These are phyloP conservation scores for Bipolaris bicolor DNA, from an alignment of 2,329 filamentous ascomycete species.

Conservation along the genomic window DNA sequence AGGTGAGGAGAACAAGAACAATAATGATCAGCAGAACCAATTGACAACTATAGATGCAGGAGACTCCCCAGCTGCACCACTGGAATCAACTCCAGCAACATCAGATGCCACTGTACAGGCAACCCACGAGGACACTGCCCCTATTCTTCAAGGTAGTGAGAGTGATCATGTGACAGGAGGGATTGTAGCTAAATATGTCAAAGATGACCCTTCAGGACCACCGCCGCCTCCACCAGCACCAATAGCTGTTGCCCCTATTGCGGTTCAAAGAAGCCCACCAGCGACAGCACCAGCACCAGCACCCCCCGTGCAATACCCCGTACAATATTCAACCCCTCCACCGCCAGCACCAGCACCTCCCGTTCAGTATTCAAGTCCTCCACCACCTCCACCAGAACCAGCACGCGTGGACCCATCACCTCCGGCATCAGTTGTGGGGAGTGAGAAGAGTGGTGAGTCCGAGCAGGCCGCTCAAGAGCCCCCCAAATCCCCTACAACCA, in stretches of 20 bases:
- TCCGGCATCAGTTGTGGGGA: slow-evolving; percentile 18
- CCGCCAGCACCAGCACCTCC: slow-evolving; percentile 13
- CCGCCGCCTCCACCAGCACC: slow-evolving; percentile 17
- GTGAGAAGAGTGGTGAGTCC: slow-evolving; percentile 48
- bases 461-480: slow-evolving; percentile 44
- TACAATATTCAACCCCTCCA: slow-evolving; percentile 20
- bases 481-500: slow-evolving; percentile 40
- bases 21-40: slow-evolving; percentile 16
- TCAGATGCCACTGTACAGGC: slow-evolving; percentile 19
- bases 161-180: slow-evolving; percentile 20
- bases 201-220: slow-evolving; percentile 34
- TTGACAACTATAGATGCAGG: slow-evolving; percentile 33
- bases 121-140: slow-evolving; percentile 9
- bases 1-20: slow-evolving; percentile 25
- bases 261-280: slow-evolving; percentile 12
- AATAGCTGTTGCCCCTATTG: not conserved
- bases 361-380: slow-evolving; percentile 19
- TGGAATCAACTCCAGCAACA: slow-evolving; percentile 5
- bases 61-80: slow-evolving; percentile 21
- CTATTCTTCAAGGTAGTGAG: slow-evolving; percentile 8
- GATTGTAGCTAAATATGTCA: slow-evolving; percentile 27
- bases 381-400: slow-evolving; percentile 16
- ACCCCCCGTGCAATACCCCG: slow-evolving; percentile 15
- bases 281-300: slow-evolving; percentile 17
- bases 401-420: slow-evolving; percentile 11